These are phyloP conservation scores for Saccharomycopsis fibuligera DNA, from an alignment of 805 yeast species.

Conservation along the genomic window DNA sequence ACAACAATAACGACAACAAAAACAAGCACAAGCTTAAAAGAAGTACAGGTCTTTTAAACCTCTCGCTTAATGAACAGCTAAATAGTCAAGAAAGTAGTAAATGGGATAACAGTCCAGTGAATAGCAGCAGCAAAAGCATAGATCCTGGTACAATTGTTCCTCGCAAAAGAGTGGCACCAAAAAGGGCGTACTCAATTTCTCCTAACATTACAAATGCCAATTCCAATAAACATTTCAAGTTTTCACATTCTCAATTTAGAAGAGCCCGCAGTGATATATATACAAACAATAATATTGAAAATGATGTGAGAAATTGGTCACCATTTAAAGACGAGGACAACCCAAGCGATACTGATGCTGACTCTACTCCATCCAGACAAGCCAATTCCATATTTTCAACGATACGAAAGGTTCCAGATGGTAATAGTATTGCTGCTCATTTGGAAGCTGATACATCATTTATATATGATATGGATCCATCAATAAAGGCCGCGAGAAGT, in stretches of 20 bases:
- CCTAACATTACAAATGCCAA: constrained; percentile 7
- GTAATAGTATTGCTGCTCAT: not conserved
- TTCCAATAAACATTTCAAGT: constrained; percentile 14
- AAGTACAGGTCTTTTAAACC: constrained; percentile 18
- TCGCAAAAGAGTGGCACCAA: constrained; percentile 4
- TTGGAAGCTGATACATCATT: not conserved
- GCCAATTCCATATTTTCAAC: constrained; percentile 16
- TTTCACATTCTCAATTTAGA: constrained; percentile 13
- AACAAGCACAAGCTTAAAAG: constrained; percentile 11
- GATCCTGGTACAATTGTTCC: constrained; percentile 2
- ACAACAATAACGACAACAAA: not conserved
- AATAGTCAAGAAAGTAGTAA: not conserved
- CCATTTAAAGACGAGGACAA: constrained; percentile 17
- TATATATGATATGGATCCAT: not conserved
- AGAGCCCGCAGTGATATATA: constrained; percentile 9
- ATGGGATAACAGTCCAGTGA: not conserved
- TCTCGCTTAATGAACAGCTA: constrained; percentile 8
- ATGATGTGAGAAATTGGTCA: constrained; percentile 19
- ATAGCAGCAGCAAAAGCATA: not conserved
- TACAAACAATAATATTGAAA: constrained; percentile 8
- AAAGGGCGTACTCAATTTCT: constrained; percentile 13
- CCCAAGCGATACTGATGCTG: not conserved
- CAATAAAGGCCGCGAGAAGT: not conserved
- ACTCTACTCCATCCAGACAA: constrained; percentile 10
- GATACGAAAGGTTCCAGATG: constrained; percentile 12